Percentiles rank a stretch among this genome's conserved stretches.
Evolutionary conservation across 176 grass and related monocot species (phyloP).

Genomic region (Triticum turgidum): DNA sequence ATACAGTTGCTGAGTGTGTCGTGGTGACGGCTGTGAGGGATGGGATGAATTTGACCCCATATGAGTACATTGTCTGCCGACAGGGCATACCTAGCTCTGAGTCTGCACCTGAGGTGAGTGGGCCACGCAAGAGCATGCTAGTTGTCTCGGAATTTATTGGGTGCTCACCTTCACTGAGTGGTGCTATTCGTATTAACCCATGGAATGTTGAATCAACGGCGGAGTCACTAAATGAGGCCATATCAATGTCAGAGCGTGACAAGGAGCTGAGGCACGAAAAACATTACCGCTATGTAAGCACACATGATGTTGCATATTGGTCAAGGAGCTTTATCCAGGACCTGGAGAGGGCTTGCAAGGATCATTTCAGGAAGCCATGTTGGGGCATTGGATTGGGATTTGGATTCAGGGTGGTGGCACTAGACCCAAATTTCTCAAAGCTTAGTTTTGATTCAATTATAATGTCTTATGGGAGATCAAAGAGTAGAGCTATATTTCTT

Average conservation of each 20-base stretch:
- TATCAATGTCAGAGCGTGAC: constrained; percentile 59
- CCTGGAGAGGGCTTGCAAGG: constrained; percentile 76
- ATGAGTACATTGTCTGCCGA: constrained; percentile 83
- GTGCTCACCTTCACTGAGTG: constrained; percentile 78
- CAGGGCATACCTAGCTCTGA: constrained; percentile 52
- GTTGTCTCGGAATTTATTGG: constrained; percentile 89
- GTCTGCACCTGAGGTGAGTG: constrained; percentile 30
- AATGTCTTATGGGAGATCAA: constrained; percentile 64
- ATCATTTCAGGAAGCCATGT: constrained; percentile 81
- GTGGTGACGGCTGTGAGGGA: constrained; percentile 88
- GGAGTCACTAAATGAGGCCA: constrained; percentile 69
- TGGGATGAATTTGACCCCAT: constrained; percentile 91
- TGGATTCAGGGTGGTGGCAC: constrained; percentile 85
- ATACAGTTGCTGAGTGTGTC: constrained; percentile 69
- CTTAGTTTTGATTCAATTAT: constrained; percentile 74
- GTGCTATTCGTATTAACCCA: constrained; percentile 77
- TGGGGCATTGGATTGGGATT: constrained; percentile 91
- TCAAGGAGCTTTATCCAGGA: constrained; percentile 74
- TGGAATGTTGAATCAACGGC: constrained; percentile 76
- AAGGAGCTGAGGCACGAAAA: constrained; percentile 85
- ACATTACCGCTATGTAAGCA: constrained; percentile 76
- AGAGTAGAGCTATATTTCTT: constrained; percentile 67
- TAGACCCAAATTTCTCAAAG: constrained; percentile 79
- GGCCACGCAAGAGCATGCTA: constrained; percentile 68
- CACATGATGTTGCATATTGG: constrained; percentile 83